These are phyloP conservation scores for Penicillium manginii DNA, from an alignment of 495 filamentous ascomycete genomes.

Conservation along the genomic window DNA sequence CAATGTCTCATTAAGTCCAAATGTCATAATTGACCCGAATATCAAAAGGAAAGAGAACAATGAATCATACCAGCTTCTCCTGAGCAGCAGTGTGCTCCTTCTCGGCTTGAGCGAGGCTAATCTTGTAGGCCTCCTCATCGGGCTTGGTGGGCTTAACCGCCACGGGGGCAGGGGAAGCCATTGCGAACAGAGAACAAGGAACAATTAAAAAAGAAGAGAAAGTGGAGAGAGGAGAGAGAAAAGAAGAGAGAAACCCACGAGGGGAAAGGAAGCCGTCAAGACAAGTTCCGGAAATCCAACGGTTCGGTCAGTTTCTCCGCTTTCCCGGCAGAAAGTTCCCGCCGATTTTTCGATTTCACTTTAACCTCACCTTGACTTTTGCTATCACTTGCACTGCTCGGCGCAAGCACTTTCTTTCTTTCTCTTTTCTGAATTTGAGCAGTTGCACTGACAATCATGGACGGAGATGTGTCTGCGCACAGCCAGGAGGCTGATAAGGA, in stretches of 20 bases:
- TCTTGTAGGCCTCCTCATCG: constrained; percentile 58
- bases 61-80: constrained; percentile 72
- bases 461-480: constrained; percentile 53
- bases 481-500: constrained; percentile 66
- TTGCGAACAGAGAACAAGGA: constrained; percentile 23
- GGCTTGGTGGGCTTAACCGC: constrained; percentile 60
- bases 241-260: constrained; percentile 18
- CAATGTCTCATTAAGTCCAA: neutral
- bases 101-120: constrained; percentile 72
- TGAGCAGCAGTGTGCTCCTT: constrained; percentile 77
- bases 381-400: constrained; percentile 3
- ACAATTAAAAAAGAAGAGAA: constrained; percentile 17
- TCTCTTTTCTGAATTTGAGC: neutral
- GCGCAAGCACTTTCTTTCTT: neutral
- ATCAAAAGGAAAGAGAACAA: constrained; percentile 4
- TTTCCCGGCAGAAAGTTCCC: constrained; percentile 40
- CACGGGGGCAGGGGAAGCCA: constrained; percentile 45
- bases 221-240: constrained; percentile 16
- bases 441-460: constrained; percentile 39
- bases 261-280: constrained; percentile 24
- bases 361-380: constrained; percentile 16
- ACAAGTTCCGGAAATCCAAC: constrained; percentile 26
- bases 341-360: constrained; percentile 34
- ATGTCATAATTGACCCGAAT: neutral
- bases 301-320: constrained; percentile 40